These are phyloP conservation scores for Dioscorea dumetorum DNA, from an alignment of 106 monocot species.

Conservation along the genomic window DNA sequence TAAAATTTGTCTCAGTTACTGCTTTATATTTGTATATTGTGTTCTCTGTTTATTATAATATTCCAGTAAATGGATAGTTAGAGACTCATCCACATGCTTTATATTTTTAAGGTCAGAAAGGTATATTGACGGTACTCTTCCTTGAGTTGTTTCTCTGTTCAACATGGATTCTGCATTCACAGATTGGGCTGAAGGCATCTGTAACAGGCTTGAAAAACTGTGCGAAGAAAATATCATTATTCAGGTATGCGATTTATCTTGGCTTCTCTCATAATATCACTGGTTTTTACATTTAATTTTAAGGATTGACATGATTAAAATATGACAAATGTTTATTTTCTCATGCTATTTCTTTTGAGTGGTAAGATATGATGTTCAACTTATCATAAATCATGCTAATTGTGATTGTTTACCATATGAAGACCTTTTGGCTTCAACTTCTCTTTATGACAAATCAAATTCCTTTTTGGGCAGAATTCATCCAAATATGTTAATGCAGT, in stretches of 20 bases:
- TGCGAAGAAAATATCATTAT: not conserved
- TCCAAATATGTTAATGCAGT: constrained; percentile 15
- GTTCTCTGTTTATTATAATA: too few relatives aligned
- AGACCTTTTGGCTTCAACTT: not conserved
- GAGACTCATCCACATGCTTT: too few relatives aligned
- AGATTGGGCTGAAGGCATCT: constrained; percentile 9
- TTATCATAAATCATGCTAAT: not conserved
- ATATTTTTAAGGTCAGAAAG: not conserved
- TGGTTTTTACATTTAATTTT: not conserved
- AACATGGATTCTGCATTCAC: constrained; percentile 8
- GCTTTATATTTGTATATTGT: too few relatives aligned
- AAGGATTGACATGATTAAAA: not conserved
- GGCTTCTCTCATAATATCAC: not conserved
- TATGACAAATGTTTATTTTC: not conserved
- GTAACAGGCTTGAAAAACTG: constrained; percentile 4
- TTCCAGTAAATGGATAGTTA: too few relatives aligned
- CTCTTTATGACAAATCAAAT: not conserved
- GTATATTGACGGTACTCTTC: not conserved
- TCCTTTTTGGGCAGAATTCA: constrained; percentile 14
- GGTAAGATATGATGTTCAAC: not conserved
- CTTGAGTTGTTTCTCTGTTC: not conserved
- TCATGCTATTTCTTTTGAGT: not conserved
- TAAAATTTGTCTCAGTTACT: too few relatives aligned
- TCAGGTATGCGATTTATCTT: constrained; percentile 6
- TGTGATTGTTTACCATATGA: not conserved